phyloP scores from a whole-genome alignment of 495 filamentous ascomycete species.

The Viridothelium virens region DNA sequence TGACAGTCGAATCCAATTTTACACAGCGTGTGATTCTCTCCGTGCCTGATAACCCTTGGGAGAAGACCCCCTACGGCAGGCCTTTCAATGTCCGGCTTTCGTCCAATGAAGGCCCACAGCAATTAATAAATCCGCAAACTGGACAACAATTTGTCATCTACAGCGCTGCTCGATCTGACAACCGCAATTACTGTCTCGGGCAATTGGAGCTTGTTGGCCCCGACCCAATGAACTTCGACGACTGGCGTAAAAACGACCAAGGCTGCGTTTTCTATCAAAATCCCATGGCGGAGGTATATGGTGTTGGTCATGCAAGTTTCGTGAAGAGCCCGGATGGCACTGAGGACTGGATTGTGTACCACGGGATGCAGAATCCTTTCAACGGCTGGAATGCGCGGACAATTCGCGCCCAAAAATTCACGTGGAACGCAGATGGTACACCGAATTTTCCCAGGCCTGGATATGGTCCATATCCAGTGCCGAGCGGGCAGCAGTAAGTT shows the following conservation, averaged over 20 bases:
- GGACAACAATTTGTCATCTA: constrained; percentile 44
- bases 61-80: constrained; percentile 43
- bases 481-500: constrained; percentile 25
- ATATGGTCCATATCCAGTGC: constrained; percentile 37
- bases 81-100: constrained; percentile 37
- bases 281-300: constrained; percentile 37
- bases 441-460: constrained; percentile 36
- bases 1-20: constrained; percentile 40
- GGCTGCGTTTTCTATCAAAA: constrained; percentile 48
- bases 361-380: constrained; percentile 38
- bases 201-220: constrained; percentile 41
- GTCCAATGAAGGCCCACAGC: constrained; percentile 44
- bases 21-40: constrained; percentile 40
- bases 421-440: constrained; percentile 35
- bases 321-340: constrained; percentile 40
- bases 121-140: constrained; percentile 42
- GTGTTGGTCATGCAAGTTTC: constrained; percentile 45
- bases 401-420: constrained; percentile 37
- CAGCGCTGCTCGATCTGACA: constrained; percentile 42
- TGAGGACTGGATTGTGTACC: constrained; percentile 46
- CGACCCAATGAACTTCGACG: constrained; percentile 43
- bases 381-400: constrained; percentile 36
- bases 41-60: constrained; percentile 41
- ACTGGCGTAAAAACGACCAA: constrained; percentile 40
- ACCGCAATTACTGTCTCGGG: constrained; percentile 40